Percentiles rank a stretch among this genome's conserved stretches.
Conservation (phyloP, 2,329 filamentous ascomycete species). For the Diaporthe citri region DNA sequence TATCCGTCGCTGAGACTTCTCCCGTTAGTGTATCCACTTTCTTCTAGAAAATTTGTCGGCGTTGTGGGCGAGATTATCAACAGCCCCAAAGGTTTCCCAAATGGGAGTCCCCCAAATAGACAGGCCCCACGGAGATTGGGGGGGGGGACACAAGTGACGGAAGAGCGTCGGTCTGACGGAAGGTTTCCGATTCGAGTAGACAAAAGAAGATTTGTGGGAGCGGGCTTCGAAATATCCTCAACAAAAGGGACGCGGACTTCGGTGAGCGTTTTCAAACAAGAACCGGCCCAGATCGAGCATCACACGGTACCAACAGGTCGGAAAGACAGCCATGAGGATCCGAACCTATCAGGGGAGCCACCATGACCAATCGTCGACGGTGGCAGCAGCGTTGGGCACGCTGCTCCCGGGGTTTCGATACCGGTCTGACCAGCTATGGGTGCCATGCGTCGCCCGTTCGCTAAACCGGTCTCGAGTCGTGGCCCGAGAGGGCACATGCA, state of each 20-base stretch:
- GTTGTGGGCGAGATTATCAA: slow-evolving; percentile 29
- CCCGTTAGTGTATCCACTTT: slow-evolving; percentile 17
- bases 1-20: slow-evolving; percentile 18
- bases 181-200: slow-evolving; percentile 6
- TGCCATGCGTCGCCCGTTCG: slow-evolving; percentile 22
- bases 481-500: slow-evolving; percentile 22
- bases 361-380: background rate
- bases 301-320: slow-evolving; percentile 15
- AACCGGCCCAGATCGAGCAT: slow-evolving; percentile 19
- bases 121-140: background rate
- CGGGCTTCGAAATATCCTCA: background rate
- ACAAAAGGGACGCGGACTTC: slow-evolving; percentile 7
- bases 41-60: slow-evolving; percentile 27
- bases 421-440: slow-evolving; percentile 19
- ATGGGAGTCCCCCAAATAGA: background rate
- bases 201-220: slow-evolving; percentile 1
- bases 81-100: background rate
- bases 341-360: slow-evolving; percentile 9
- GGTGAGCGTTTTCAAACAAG: slow-evolving; percentile 20
- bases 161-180: slow-evolving; percentile 20
- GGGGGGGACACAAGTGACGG: background rate
- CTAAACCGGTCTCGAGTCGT: slow-evolving; percentile 29
- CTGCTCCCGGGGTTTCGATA: background rate
- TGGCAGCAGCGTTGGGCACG: slow-evolving; percentile 10
- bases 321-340: background rate